Evolutionary conservation across 257 asterid genomes (phyloP).

Genomic region (Solanum chmielewskii): DNA sequence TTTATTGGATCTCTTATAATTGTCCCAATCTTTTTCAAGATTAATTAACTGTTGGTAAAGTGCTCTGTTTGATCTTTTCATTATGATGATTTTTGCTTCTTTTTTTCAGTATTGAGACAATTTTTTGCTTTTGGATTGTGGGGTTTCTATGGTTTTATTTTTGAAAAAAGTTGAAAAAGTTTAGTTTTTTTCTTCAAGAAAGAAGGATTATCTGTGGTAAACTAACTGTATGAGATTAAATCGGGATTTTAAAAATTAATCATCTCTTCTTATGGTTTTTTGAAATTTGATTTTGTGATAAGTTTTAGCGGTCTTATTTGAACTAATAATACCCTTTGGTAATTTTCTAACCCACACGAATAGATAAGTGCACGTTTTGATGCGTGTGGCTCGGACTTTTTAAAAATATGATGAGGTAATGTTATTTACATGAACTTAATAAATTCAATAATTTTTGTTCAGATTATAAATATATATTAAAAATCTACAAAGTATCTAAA

Average conservation of each 20-base stretch:
- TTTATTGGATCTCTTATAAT: background rate
- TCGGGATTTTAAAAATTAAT: background rate
- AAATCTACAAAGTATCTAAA: accelerated
- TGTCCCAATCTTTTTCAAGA: slow-evolving; percentile 16
- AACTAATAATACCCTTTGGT: background rate
- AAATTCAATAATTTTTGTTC: background rate
- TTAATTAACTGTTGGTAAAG: slow-evolving; percentile 6
- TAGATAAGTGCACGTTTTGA: background rate
- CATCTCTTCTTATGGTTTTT: background rate
- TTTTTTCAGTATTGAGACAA: background rate
- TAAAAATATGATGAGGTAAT: background rate
- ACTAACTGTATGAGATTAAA: background rate
- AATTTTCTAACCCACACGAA: background rate
- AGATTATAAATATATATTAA: accelerated
- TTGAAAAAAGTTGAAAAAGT: background rate
- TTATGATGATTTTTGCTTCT: slow-evolving; percentile 3
- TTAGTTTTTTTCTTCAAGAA: background rate
- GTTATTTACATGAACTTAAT: too few species aligned
- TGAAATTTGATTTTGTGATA: background rate
- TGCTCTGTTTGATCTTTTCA: slow-evolving; percentile 11
- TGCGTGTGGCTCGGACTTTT: background rate
- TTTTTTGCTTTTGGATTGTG: background rate
- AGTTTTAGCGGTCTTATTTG: background rate
- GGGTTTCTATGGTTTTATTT: background rate
- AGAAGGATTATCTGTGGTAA: background rate